Base-by-base conservation (phyloP, 2,329 filamentous ascomycete species). In the Pezicula carpinea region DNA sequence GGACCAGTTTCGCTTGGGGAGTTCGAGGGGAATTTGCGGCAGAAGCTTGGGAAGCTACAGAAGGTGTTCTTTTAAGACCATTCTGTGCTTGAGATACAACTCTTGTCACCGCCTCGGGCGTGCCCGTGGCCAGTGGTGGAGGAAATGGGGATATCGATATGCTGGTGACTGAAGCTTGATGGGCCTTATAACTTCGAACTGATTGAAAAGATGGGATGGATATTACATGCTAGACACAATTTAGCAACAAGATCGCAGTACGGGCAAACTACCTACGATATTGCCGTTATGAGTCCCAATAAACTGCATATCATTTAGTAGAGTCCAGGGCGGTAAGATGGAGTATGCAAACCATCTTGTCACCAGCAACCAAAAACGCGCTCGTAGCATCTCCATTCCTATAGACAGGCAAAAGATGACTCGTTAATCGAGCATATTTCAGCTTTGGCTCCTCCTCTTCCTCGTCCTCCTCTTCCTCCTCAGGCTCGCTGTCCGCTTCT, bases 201-300 rank as follows among this genome's bases (percentile, higher is more conserved):
- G 85, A 74, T 55, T 92, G 83, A 63, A 97, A 87, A 5, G 82
- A 80, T 1, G 93, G 91, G 15, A 97, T 69, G 54, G 89, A 85
- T 39, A 96, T 72, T 52, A 96, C 85, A 72, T 99, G 87, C 88
- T 93, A 58, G 21, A 48, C 31, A 44, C 33, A 31, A 45, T 53
- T 70, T 64, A 68, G 60, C 34, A 51, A n/a, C 32, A 31, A 15
- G 17, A 15, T 59, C 40, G 63, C 55, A 48, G 44, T 32, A 33
- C 35, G 46, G 31, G 42, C 39, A 31, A 26, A 15, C 42, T 40
- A 71, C 85, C 74, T 76, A 95, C 89, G 60, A 97, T 92, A 61
- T 93, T 96, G 59, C 93, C 93, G 69, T 95, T 96, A 66, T 99
- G 92, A 26, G 93, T 96, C 55, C 92, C 93, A 58, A 95, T 75